These are phyloP conservation scores for Agrostemma githago DNA, from an alignment of 148 eudicot species.

Conservation along the genomic window DNA sequence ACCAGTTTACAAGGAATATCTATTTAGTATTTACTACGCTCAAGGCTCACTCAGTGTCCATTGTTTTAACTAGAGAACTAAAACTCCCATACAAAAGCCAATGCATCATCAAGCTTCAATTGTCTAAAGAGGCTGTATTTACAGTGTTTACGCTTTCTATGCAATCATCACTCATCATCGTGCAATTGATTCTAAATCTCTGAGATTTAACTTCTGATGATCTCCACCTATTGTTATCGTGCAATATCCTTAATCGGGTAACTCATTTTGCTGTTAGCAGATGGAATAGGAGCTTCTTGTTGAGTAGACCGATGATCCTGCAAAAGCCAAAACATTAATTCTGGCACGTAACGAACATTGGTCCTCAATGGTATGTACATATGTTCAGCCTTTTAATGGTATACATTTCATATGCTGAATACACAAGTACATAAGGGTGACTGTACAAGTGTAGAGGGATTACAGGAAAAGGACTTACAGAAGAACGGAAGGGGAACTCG, in stretches of 20 bases:
- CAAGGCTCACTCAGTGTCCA: conserved; percentile 12
- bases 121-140: neutral
- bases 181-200: too few species aligned
- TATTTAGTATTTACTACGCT: neutral
- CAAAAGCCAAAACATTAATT: conserved; percentile 1
- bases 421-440: neutral
- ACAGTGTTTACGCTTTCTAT: neutral
- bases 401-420: too few species aligned
- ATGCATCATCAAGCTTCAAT: neutral
- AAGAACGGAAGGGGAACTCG: conserved; percentile 69
- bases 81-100: neutral
- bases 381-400: too few species aligned
- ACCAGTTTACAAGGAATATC: neutral
- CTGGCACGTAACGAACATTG: too few species aligned
- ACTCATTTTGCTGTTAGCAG: conserved; percentile 21
- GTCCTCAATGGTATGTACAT: too few species aligned
- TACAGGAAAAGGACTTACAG: conserved; percentile 40
- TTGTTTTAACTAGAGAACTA: neutral
- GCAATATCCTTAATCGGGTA: conserved; percentile 16
- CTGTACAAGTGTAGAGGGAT: neutral
- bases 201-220: neutral
- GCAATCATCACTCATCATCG: too few species aligned
- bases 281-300: conserved; percentile 37
- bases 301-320: conserved; percentile 48
- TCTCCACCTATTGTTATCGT: conserved; percentile 18